phyloP scores from a whole-genome alignment of 2,329 filamentous ascomycete species.

The Curvularia eragrostidis region DNA sequence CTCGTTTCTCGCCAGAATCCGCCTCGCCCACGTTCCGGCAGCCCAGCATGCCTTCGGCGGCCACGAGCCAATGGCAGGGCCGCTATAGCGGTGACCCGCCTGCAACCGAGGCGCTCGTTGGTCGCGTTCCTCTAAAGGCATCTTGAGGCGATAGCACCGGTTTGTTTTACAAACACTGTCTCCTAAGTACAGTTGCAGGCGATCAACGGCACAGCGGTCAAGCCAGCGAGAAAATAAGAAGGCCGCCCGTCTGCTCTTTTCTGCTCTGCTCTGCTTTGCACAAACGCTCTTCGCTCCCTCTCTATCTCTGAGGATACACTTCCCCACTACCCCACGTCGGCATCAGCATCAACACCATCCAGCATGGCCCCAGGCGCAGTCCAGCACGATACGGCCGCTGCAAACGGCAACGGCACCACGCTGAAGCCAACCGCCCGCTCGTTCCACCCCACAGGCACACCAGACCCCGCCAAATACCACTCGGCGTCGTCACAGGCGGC shows the following conservation, averaged over 20 bases:
- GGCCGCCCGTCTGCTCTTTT: constrained; percentile 8
- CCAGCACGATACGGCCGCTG: constrained; percentile 31
- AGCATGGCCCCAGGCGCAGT: constrained; percentile 48
- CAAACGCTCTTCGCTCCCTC: constrained; percentile 2
- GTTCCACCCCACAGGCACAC: constrained; percentile 48
- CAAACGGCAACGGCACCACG: constrained; percentile 35
- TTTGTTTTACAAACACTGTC: constrained; percentile 19
- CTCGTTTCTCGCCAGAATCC: background rate
- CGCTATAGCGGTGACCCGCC: constrained; percentile 31
- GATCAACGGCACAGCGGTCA: constrained; percentile 32
- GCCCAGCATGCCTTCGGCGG: constrained; percentile 9
- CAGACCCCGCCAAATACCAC: constrained; percentile 65
- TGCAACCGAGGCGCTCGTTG: constrained; percentile 30
- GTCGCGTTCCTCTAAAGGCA: constrained; percentile 27
- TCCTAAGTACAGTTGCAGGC: constrained; percentile 37
- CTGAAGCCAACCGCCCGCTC: constrained; percentile 49
- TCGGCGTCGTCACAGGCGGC: constrained; percentile 78
- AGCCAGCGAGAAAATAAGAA: constrained; percentile 32
- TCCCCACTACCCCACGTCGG: constrained; percentile 26
- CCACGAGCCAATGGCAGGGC: constrained; percentile 29
- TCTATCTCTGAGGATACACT: constrained; percentile 12
- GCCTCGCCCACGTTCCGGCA: background rate
- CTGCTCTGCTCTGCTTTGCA: constrained; percentile 13
- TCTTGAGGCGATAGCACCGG: constrained; percentile 22
- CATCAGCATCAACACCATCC: constrained; percentile 21